Percentiles rank a stretch among this genome's conserved stretches.
Evolutionary conservation across 768 basidiomycete species (phyloP).

Genomic region (Hebeloma cylindrosporum): DNA sequence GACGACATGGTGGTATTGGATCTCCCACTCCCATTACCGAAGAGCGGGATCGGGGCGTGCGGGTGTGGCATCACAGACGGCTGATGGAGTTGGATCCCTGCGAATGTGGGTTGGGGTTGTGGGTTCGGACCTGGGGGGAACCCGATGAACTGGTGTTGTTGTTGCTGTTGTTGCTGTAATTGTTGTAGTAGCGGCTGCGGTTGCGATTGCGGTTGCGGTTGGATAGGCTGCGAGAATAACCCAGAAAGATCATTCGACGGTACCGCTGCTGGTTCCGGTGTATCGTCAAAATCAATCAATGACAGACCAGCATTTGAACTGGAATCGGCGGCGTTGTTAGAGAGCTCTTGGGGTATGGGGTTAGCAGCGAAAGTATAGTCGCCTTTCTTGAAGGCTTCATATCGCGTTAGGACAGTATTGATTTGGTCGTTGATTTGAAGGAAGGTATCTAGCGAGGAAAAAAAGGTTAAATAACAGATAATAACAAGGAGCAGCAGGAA

Average conservation of each 20-base stretch:
- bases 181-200: slow-evolving; percentile 17
- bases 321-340: slow-evolving; percentile 30
- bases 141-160: slow-evolving; percentile 10
- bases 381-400: slow-evolving; percentile 91
- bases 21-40: slow-evolving; percentile 4
- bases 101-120: neutral
- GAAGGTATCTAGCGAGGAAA: slow-evolving; percentile 68
- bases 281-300: slow-evolving; percentile 79
- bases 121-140: no score
- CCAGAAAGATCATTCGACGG: slow-evolving; percentile 56
- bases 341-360: slow-evolving; percentile 64
- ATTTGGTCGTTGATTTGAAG: slow-evolving; percentile 98
- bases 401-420: slow-evolving; percentile 86
- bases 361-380: slow-evolving; percentile 73
- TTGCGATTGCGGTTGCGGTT: slow-evolving; percentile 6
- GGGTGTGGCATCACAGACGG: neutral
- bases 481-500: slow-evolving; percentile 3
- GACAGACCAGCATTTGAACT: slow-evolving; percentile 35
- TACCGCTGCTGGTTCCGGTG: slow-evolving; percentile 22
- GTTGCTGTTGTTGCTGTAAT: slow-evolving; percentile 14
- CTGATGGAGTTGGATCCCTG: slow-evolving; percentile 4
- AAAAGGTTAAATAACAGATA: neutral
- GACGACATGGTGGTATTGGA: slow-evolving; percentile 13
- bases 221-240: slow-evolving; percentile 46
- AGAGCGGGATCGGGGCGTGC: slow-evolving; percentile 10